Evolutionary conservation across 164 flowering plant genomes (phyloP).

Genomic region (Annona squamosa): DNA sequence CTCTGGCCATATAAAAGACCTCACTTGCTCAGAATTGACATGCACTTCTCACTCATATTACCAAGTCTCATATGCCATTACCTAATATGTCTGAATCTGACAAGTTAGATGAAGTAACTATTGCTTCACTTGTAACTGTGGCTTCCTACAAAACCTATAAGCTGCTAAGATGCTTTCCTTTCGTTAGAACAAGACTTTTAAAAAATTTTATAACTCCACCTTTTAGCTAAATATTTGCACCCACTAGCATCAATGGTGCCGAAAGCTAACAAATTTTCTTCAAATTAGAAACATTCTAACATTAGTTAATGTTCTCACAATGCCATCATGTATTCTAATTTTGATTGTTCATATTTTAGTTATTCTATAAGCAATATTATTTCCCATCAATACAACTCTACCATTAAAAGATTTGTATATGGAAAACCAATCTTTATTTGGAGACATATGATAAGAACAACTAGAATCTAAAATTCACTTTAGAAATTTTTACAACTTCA

Average conservation of each 20-base stretch:
- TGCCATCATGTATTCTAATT: slow-evolving; percentile 10
- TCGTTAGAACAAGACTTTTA: background rate
- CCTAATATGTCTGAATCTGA: slow-evolving; percentile 4
- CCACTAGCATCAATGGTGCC: slow-evolving; percentile 2
- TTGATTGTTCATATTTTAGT: slow-evolving; percentile 1
- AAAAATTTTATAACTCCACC: background rate
- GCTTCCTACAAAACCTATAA: slow-evolving; percentile 2
- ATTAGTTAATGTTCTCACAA: background rate
- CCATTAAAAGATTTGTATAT: background rate
- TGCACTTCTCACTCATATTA: slow-evolving; percentile 9
- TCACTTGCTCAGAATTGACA: slow-evolving; percentile 3
- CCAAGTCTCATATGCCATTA: slow-evolving; percentile 6
- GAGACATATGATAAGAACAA: slow-evolving; percentile 13
- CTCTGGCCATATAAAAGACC: background rate
- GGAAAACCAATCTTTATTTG: slow-evolving; percentile 7
- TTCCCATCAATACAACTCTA: slow-evolving; percentile 12
- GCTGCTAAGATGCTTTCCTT: background rate
- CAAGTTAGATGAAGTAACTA: background rate
- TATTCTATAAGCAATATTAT: slow-evolving; percentile 1
- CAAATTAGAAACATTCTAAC: slow-evolving; percentile 5
- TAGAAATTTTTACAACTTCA: background rate
- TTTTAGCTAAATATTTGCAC: background rate
- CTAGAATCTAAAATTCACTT: slow-evolving; percentile 8
- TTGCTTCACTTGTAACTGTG: background rate
- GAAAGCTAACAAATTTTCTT: background rate